Percentiles rank a stretch among this genome's conserved stretches.
These are phyloP conservation scores for Meyerozyma athensensis DNA, from an alignment of 1,139 yeast genomes.

Conservation along the genomic window DNA sequence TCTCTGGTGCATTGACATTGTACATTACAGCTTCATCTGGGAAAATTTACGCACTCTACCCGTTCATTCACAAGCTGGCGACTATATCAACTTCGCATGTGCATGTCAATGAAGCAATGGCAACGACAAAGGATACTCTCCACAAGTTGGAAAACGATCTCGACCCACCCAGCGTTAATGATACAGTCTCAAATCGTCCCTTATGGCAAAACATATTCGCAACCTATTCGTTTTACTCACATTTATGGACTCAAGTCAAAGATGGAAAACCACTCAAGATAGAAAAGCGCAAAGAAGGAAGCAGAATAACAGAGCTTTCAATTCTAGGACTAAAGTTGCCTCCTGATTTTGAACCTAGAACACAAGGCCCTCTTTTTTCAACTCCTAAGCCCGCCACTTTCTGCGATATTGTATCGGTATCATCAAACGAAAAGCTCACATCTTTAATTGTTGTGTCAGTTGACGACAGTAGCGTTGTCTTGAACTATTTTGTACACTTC, in stretches of 20 bases:
- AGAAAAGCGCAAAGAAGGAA: slow-evolving; percentile 7
- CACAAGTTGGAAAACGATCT: slow-evolving; percentile 16
- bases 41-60: slow-evolving; percentile 28
- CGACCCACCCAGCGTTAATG: slow-evolving; percentile 9
- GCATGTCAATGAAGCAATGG: slow-evolving; percentile 20
- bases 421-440: slow-evolving; percentile 14
- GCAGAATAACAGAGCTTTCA: slow-evolving; percentile 11
- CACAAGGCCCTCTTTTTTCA: slow-evolving; percentile 24
- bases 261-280: slow-evolving; percentile 9
- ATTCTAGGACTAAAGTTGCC: slow-evolving; percentile 14
- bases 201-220: slow-evolving; percentile 14
- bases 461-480: slow-evolving; percentile 11
- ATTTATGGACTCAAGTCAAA: slow-evolving; percentile 16
- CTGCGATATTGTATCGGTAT: slow-evolving; percentile 17
- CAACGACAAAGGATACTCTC: slow-evolving; percentile 21
- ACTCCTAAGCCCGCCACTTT: slow-evolving; percentile 6
- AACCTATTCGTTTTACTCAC: slow-evolving; percentile 19
- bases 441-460: slow-evolving; percentile 17
- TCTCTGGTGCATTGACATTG: slow-evolving; percentile 33
- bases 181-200: slow-evolving; percentile 11
- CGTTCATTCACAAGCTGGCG: slow-evolving; percentile 22
- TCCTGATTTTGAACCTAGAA: slow-evolving; percentile 10
- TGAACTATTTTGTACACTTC: slow-evolving; percentile 27
- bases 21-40: slow-evolving; percentile 26
- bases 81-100: slow-evolving; percentile 20